A percentile compares a stretch with the other conserved stretches of the same genome.
phyloP scores from a whole-genome alignment of 202 grass and related monocot species.

The Alloteropsis angusta region DNA sequence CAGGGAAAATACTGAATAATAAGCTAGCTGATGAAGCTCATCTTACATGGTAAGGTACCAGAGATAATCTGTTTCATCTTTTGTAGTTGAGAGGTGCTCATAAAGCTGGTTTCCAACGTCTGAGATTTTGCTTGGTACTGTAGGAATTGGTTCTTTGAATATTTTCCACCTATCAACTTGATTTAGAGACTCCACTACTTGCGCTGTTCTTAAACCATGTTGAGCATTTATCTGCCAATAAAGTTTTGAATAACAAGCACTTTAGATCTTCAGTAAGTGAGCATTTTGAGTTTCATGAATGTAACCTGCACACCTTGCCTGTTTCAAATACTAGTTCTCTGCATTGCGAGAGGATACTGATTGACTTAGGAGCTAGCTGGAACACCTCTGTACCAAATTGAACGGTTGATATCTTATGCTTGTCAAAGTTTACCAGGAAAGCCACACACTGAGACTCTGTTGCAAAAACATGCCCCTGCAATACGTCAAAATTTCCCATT shows the following conservation, averaged over 20 bases:
- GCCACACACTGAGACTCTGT: slow-evolving; percentile 50
- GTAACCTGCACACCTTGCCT: slow-evolving; percentile 37
- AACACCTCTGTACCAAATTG: slow-evolving; percentile 39
- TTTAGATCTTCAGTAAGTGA: background rate
- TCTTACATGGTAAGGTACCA: slow-evolving; percentile 59
- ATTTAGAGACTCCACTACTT: slow-evolving; percentile 35
- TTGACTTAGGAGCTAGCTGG: slow-evolving; percentile 53
- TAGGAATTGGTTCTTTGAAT: slow-evolving; percentile 38
- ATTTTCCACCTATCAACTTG: slow-evolving; percentile 36
- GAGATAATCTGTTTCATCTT: slow-evolving; percentile 78
- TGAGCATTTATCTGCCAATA: slow-evolving; percentile 51
- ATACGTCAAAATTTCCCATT: background rate
- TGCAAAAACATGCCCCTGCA: slow-evolving; percentile 63
- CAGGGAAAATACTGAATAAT: background rate
- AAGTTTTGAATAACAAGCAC: background rate
- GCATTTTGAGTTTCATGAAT: slow-evolving; percentile 12
- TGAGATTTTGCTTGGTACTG: background rate
- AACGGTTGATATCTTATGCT: slow-evolving; percentile 22
- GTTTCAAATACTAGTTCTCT: slow-evolving; percentile 53
- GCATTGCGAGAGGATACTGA: slow-evolving; percentile 55
- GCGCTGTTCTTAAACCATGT: slow-evolving; percentile 35
- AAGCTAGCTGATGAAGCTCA: background rate
- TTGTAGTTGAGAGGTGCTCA: slow-evolving; percentile 61
- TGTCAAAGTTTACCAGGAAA: slow-evolving; percentile 61
- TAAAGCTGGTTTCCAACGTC: slow-evolving; percentile 23